Percentiles rank a stretch among this genome's conserved stretches.
Conservation (phyloP, 169 alveolate genomes). For the Theileria equi region DNA sequence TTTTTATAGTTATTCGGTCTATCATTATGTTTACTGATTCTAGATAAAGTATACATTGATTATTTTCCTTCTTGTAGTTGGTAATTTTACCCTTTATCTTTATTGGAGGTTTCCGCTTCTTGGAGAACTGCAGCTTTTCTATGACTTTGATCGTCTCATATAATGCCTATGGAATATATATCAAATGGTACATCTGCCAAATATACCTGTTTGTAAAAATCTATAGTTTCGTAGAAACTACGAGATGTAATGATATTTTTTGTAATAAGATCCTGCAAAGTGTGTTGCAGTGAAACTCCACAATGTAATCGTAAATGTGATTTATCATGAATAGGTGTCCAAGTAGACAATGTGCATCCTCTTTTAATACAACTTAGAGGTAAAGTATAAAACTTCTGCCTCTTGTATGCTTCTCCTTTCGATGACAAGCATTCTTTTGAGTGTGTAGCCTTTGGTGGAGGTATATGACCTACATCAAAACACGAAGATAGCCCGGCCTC, state of each 20-base stretch:
- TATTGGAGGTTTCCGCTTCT: conserved; percentile 10
- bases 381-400: conserved; percentile 25
- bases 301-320: conserved; percentile 37
- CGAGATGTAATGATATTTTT: conserved; percentile 7
- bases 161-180: conserved; percentile 17
- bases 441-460: conserved; percentile 30
- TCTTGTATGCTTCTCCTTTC: neutral
- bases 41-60: conserved; percentile 11
- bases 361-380: conserved; percentile 24
- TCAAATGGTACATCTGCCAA: neutral
- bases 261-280: conserved; percentile 16
- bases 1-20: conserved; percentile 10
- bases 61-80: conserved; percentile 35
- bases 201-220: conserved; percentile 17
- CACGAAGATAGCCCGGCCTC: conserved; percentile 22
- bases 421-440: neutral
- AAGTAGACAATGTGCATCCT: conserved; percentile 13
- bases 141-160: conserved; percentile 5
- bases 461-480: conserved; percentile 13
- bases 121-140: conserved; percentile 22
- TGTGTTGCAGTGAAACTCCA: conserved; percentile 31
- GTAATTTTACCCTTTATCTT: conserved; percentile 17
- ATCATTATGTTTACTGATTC: conserved; percentile 14
- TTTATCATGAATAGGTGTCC: conserved; percentile 8
- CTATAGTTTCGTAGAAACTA: conserved; percentile 17